Base-by-base conservation (phyloP, 768 basidiomycete genomes). In the Lactarius pseudohatsudake region DNA sequence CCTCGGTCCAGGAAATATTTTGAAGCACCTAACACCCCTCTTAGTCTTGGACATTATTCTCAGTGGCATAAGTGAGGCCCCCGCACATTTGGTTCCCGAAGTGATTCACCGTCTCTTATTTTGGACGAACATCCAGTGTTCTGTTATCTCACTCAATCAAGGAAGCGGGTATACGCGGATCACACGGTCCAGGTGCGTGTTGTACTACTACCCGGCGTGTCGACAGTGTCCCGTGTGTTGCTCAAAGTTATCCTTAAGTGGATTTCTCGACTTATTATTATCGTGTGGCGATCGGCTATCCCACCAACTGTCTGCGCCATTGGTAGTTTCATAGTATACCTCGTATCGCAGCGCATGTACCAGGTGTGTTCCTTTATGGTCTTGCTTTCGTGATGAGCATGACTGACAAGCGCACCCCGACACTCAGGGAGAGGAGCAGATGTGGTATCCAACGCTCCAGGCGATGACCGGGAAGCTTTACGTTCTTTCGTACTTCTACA, bases 381-480 rank as follows among this genome's bases (percentile, higher is more conserved):
- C 20, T 45, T 22, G 10, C 34, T 55, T 18, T 41, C 7, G 34
- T 40, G 30, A 16, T 10, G 13, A 34, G 41, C n/a, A 28, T 13
- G 47, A 22, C 53, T 57, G 54, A 65, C 43, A 53, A 32, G 45
- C 18, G 18, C 22, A 9, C 26, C 18, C 41, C 28, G 18, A 61
- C 32, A 10, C 18, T 10, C 45, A 62, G 65, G 20, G 7, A 30
- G 18, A 57, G 45, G 16, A 4, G 10, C 9, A 50, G 5, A 22
- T 66, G 36, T 66, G 65, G 61, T 53, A n/a, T 20, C 40, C 64
- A 40, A 56, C 43, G 40, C 53, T 65, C n/a, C 60, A 66, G 26
- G 47, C 28, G 15, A 43, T 62, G 28, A 50, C 34, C 20, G 47
- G 61, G 61, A 58, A 58, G 47, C 57, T 66, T 15, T 58, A 66